Evolutionary conservation across 140 eudicot species (phyloP).

Genomic region (Oenanthe javanica): DNA sequence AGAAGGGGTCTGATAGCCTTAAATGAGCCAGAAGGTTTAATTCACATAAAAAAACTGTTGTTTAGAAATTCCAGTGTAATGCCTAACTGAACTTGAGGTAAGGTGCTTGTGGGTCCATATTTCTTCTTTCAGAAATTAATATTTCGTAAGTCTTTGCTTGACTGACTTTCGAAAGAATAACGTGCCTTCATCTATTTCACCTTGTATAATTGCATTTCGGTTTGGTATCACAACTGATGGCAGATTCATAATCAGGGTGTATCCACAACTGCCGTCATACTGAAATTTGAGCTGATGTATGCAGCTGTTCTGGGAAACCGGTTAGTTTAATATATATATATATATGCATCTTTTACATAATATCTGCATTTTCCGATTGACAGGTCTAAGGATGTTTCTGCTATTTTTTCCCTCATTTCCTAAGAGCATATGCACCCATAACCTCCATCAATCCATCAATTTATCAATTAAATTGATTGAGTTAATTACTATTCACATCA

Average conservation of each 20-base stretch:
- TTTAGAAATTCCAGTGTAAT: not conserved
- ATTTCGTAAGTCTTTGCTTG: not conserved
- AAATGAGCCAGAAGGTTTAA: not conserved
- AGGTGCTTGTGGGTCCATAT: not conserved
- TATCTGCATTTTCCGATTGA: not conserved
- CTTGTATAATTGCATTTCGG: not conserved
- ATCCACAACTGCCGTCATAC: conserved; percentile 71
- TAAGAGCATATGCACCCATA: too few species aligned
- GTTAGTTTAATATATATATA: conserved; percentile 32
- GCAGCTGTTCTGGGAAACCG: conserved; percentile 71
- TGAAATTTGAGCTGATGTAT: conserved; percentile 90
- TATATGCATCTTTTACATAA: not conserved
- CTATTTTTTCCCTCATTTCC: not conserved
- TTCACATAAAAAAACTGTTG: not conserved
- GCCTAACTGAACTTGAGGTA: not conserved
- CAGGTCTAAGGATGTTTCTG: conserved; percentile 11
- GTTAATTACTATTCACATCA: too few species aligned
- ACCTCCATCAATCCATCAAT: too few species aligned
- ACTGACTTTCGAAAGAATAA: not conserved
- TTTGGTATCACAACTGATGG: conserved; percentile 16
- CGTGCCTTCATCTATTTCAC: not conserved
- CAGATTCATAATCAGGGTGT: conserved; percentile 51
- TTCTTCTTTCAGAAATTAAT: not conserved
- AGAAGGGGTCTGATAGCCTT: not conserved
- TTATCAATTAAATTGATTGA: too few species aligned